phyloP scores from a whole-genome alignment of 805 yeast species.

The Suhomyces emberorum region DNA sequence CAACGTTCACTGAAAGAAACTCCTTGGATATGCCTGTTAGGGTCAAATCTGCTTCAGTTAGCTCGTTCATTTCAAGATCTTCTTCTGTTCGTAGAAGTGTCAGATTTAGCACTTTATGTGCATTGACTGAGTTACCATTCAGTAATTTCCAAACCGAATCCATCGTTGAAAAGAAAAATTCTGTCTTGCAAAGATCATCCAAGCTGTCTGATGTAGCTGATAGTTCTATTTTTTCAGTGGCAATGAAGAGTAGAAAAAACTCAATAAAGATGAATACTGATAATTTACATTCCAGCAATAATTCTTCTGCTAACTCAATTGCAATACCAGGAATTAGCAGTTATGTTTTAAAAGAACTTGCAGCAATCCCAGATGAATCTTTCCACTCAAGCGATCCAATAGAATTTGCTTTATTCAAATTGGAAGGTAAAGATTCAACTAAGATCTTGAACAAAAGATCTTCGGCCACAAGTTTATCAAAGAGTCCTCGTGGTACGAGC shows the following conservation, averaged over 20 bases:
- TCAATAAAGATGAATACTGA: conserved; percentile 11
- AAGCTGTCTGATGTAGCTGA: conserved; percentile 28
- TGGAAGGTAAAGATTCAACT: conserved; percentile 59
- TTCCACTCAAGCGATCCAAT: conserved; percentile 65
- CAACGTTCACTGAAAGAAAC: conserved; percentile 8
- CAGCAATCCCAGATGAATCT: conserved; percentile 80
- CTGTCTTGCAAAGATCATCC: conserved; percentile 14
- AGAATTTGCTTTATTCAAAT: conserved; percentile 65
- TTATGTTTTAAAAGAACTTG: conserved; percentile 53
- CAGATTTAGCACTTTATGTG: conserved; percentile 35
- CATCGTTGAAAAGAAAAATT: conserved; percentile 7
- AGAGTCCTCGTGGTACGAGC: background rate
- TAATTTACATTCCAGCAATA: conserved; percentile 8
- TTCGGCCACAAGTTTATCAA: background rate
- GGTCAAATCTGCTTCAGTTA: conserved; percentile 14
- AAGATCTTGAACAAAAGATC: conserved; percentile 1
- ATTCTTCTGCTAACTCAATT: conserved; percentile 21
- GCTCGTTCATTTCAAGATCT: conserved; percentile 19
- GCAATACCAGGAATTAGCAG: conserved; percentile 55
- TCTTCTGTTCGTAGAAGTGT: conserved; percentile 29
- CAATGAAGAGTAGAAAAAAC: conserved; percentile 18
- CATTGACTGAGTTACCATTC: conserved; percentile 40
- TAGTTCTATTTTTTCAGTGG: conserved; percentile 35
- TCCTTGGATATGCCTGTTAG: conserved; percentile 13
- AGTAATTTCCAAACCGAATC: conserved; percentile 9